Conservation (phyloP, 2,329 filamentous ascomycete genomes). For the Colletotrichum eleusines region DNA sequence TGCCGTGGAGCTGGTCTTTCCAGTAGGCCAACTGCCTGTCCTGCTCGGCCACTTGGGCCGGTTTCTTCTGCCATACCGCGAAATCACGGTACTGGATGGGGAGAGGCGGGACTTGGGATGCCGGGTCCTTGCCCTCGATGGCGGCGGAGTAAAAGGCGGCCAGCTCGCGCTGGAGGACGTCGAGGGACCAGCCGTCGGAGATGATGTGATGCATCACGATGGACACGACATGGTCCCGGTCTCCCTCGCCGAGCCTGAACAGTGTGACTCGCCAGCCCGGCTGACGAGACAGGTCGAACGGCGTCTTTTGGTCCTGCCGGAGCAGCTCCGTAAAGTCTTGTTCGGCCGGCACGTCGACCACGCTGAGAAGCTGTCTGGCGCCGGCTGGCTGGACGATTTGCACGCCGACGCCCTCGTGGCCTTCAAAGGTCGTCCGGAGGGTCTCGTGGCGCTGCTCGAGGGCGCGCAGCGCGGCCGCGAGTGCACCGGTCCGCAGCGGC, state of each 20-base stretch:
- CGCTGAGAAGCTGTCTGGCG: not conserved
- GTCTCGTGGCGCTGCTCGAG: conserved; percentile 44
- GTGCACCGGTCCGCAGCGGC: conserved; percentile 34
- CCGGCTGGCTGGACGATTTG: conserved; percentile 26
- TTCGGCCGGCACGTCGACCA: not conserved
- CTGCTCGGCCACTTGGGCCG: not conserved
- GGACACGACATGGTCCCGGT: conserved; percentile 8
- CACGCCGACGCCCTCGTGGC: conserved; percentile 3
- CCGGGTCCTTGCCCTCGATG: not conserved
- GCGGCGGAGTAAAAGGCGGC: not conserved
- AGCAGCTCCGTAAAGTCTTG: not conserved
- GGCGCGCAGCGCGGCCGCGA: conserved; percentile 34
- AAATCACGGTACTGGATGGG: conserved; percentile 18
- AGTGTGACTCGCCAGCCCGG: conserved; percentile 25
- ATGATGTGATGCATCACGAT: conserved; percentile 26
- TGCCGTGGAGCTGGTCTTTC: conserved; percentile 49
- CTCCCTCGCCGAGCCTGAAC: conserved; percentile 17
- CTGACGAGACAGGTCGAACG: not conserved
- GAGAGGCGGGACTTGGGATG: not conserved
- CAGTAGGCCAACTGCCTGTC: conserved; percentile 11
- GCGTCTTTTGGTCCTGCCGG: not conserved
- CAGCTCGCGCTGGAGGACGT: not conserved
- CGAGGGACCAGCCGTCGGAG: conserved; percentile 27
- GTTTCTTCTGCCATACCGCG: not conserved
- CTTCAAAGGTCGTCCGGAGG: conserved; percentile 43